Conservation (phyloP, 2,329 filamentous ascomycete genomes). For the Lecanicillium sp. region DNA sequence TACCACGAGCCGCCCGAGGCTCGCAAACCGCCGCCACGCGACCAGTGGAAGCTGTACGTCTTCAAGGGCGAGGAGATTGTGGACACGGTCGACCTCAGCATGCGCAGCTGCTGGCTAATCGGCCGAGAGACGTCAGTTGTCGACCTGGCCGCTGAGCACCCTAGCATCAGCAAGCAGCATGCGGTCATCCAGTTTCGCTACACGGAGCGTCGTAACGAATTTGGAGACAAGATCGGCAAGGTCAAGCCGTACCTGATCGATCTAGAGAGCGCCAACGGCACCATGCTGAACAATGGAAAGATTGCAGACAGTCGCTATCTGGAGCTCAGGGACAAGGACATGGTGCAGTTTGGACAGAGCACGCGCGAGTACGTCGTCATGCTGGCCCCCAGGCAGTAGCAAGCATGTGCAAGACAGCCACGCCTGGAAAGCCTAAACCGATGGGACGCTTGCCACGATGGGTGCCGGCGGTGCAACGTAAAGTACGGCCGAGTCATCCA, state of each 20-base stretch:
- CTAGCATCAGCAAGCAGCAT: conserved; percentile 91
- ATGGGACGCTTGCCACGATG: background rate
- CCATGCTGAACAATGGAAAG: conserved; percentile 68
- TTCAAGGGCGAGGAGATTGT: conserved; percentile 80
- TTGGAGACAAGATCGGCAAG: conserved; percentile 71
- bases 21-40: conserved; percentile 72
- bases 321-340: conserved; percentile 82
- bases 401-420: background rate
- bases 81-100: conserved; percentile 71
- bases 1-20: conserved; percentile 95
- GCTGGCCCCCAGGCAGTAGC: conserved; percentile 52
- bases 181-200: conserved; percentile 91
- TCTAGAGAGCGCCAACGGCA: conserved; percentile 89
- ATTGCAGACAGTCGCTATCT: conserved; percentile 74
- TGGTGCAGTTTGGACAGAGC: conserved; percentile 81
- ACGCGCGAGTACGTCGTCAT: conserved; percentile 94
- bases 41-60: conserved; percentile 84
- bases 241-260: conserved; percentile 90
- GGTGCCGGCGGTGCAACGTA: background rate
- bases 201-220: conserved; percentile 77
- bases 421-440: background rate
- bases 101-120: conserved; percentile 83
- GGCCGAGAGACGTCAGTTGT: conserved; percentile 76
- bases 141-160: conserved; percentile 80
- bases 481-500: background rate